Evolutionary conservation across 306 rosid species (phyloP).

Genomic region (Malus orientalis): DNA sequence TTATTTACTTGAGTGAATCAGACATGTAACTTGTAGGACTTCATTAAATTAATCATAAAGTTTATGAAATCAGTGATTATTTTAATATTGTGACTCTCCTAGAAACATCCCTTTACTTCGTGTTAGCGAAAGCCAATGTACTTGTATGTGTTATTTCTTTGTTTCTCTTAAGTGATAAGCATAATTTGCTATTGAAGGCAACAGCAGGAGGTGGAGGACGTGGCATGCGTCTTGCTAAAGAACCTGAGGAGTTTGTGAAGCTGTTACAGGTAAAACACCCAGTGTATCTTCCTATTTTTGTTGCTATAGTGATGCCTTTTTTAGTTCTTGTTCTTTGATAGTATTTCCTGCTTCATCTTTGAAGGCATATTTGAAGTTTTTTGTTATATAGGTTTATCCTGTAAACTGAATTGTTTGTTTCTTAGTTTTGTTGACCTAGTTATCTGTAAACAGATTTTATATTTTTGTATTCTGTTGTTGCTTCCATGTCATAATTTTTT

Average conservation of each 20-base stretch:
- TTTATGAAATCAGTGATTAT: background rate
- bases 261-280: slow-evolving; percentile 64
- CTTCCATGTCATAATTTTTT: background rate
- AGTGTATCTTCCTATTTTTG: background rate
- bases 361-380: background rate
- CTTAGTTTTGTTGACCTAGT: background rate
- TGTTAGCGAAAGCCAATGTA: background rate
- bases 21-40: background rate
- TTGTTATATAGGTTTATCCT: background rate
- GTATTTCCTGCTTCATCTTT: background rate
- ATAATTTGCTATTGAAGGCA: slow-evolving; percentile 52
- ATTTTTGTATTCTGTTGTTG: background rate
- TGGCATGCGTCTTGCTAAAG: slow-evolving; percentile 98
- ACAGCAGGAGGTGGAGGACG: slow-evolving; percentile 99
- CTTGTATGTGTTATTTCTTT: slow-evolving; percentile 6
- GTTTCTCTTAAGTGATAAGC: slow-evolving; percentile 28
- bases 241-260: slow-evolving; percentile 94
- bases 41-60: background rate
- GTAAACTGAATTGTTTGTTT: background rate
- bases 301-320: background rate
- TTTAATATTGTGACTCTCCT: background rate
- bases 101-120: background rate
- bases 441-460: background rate
- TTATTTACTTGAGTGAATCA: background rate
- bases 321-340: background rate